Percentiles rank a stretch among this genome's conserved stretches.
Conservation (phyloP, 768 basidiomycete genomes). For the Terana coerulea region DNA sequence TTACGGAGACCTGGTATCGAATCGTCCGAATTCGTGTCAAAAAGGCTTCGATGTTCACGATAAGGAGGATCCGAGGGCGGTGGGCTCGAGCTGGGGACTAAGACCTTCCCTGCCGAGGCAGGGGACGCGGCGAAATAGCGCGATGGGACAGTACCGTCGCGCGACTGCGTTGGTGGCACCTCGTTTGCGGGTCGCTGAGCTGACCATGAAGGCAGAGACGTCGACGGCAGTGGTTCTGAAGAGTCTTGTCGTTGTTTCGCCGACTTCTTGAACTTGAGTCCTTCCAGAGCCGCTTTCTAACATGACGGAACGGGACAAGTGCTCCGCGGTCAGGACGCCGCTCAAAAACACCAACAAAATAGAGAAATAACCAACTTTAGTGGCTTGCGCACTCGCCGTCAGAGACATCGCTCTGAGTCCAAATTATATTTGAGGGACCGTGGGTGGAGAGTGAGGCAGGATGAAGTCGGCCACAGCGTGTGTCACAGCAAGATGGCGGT, state of each 20-base stretch:
- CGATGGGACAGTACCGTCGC: slow-evolving; percentile 68
- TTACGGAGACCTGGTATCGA: slow-evolving; percentile 38
- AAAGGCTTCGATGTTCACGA: slow-evolving; percentile 35
- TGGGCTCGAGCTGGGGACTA: slow-evolving; percentile 79
- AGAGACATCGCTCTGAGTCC: slow-evolving; percentile 37
- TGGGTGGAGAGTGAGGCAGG: not conserved
- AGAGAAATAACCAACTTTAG: slow-evolving; percentile 45
- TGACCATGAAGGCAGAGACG: slow-evolving; percentile 20
- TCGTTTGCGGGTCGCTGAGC: slow-evolving; percentile 16
- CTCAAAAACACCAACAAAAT: slow-evolving; percentile 9
- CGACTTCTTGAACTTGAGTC: slow-evolving; percentile 45
- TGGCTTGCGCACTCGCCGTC: slow-evolving; percentile 39
- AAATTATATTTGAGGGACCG: not conserved
- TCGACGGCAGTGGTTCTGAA: slow-evolving; percentile 16
- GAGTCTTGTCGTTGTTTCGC: slow-evolving; percentile 27
- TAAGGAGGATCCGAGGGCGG: slow-evolving; percentile 36
- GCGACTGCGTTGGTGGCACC: slow-evolving; percentile 59
- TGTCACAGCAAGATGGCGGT: slow-evolving; percentile 14
- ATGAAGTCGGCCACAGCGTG: slow-evolving; percentile 1
- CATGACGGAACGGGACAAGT: slow-evolving; percentile 11
- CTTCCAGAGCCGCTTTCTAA: slow-evolving; percentile 41
- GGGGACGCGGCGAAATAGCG: slow-evolving; percentile 53
- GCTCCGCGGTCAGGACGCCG: slow-evolving; percentile 19
- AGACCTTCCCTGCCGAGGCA: slow-evolving; percentile 50
- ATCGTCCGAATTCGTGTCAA: slow-evolving; percentile 39